These are phyloP conservation scores for Colletotrichum limetticola DNA, from an alignment of 2,329 filamentous ascomycete genomes.

Conservation along the genomic window DNA sequence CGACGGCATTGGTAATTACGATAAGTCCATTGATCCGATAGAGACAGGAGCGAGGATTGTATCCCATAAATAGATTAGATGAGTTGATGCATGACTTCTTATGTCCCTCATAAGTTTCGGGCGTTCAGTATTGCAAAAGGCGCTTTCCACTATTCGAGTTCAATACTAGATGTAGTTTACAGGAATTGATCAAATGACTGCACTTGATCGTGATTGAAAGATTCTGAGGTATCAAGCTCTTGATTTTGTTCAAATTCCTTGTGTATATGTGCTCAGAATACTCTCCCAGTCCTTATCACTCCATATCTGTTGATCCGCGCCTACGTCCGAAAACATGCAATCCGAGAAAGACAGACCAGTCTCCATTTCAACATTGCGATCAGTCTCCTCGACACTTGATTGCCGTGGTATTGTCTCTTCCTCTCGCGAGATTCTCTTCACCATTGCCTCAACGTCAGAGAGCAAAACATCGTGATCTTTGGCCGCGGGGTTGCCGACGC, in stretches of 20 bases:
- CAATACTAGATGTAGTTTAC: no score
- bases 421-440: neutral
- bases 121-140: no score
- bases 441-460: conserved; percentile 34
- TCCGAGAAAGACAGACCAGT: neutral
- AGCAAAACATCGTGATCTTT: conserved; percentile 35
- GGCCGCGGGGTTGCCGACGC: conserved; percentile 28
- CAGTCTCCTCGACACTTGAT: neutral
- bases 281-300: conserved; percentile 22
- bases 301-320: conserved; percentile 2
- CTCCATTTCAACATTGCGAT: neutral
- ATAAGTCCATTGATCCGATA: neutral
- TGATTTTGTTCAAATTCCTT: neutral
- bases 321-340: neutral
- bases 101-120: no score
- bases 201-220: no score
- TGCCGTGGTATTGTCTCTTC: neutral
- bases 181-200: no score
- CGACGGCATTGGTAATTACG: neutral
- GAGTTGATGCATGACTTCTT: neutral
- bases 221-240: no score
- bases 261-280: conserved; percentile 22
- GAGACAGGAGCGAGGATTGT: neutral
- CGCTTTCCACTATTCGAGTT: no score
- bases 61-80: neutral